Evolutionary conservation across 2,329 filamentous ascomycete genomes (phyloP).

Genomic region (Stachybotrys chlorohalonatus): DNA sequence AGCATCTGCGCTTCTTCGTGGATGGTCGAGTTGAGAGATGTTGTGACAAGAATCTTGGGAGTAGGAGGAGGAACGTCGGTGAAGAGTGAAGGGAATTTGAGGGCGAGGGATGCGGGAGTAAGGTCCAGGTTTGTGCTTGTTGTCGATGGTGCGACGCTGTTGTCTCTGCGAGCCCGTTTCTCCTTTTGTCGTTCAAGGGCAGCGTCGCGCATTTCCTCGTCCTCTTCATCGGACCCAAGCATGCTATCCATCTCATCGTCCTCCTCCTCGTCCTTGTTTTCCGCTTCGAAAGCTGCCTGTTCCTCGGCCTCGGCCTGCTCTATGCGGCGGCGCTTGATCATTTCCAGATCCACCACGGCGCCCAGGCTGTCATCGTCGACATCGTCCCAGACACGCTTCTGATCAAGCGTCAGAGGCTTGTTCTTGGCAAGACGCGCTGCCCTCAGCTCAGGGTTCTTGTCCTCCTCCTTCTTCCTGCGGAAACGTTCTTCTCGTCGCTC

Average conservation of each 20-base stretch:
- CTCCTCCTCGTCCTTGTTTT: slow-evolving; percentile 32
- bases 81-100: slow-evolving; percentile 56
- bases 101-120: slow-evolving; percentile 48
- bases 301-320: slow-evolving; percentile 44
- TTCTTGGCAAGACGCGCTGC: slow-evolving; percentile 68
- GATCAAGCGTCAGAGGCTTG: slow-evolving; percentile 71
- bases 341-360: slow-evolving; percentile 47
- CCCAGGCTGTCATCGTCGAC: slow-evolving; percentile 52
- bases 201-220: slow-evolving; percentile 37
- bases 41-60: slow-evolving; percentile 89
- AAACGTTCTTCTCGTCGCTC: slow-evolving; percentile 69
- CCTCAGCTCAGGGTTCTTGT: slow-evolving; percentile 68
- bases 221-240: slow-evolving; percentile 53
- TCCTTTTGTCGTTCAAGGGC: slow-evolving; percentile 33
- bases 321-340: slow-evolving; percentile 47
- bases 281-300: slow-evolving; percentile 35
- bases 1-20: slow-evolving; percentile 76
- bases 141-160: slow-evolving; percentile 47
- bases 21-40: slow-evolving; percentile 77
- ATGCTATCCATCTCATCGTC: slow-evolving; percentile 67
- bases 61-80: slow-evolving; percentile 46
- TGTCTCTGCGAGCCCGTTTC: slow-evolving; percentile 35
- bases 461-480: slow-evolving; percentile 74
- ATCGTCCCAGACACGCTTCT: slow-evolving; percentile 86
- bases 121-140: slow-evolving; percentile 56